These are phyloP conservation scores for Cornus controversa DNA, from an alignment of 148 eudicot genomes.

Conservation along the genomic window DNA sequence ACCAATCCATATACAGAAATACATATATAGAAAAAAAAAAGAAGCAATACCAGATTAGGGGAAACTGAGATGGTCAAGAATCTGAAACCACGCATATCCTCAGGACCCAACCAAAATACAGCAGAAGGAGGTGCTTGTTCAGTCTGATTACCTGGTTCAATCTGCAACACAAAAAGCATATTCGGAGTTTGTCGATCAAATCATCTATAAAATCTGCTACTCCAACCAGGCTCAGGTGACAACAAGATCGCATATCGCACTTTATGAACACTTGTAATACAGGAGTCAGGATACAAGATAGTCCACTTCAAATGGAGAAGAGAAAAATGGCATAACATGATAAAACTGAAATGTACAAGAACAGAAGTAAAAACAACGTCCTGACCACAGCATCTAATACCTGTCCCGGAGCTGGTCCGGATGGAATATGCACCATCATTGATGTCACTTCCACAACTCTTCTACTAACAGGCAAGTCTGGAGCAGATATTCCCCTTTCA, in stretches of 20 bases:
- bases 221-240: background rate
- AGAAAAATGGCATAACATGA: background rate
- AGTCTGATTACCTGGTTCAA: conserved; percentile 98
- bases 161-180: conserved; percentile 34
- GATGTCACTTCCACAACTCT: conserved; percentile 80
- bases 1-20: too few species aligned
- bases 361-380: background rate
- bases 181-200: background rate
- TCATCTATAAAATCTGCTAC: conserved; percentile 9
- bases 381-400: conserved; percentile 36
- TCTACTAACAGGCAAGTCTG: conserved; percentile 46
- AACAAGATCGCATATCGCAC: background rate
- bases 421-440: conserved; percentile 84
- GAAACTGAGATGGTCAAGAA: conserved; percentile 95
- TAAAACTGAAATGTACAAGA: background rate
- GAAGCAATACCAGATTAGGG: conserved; percentile 78
- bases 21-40: background rate
- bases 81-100: conserved; percentile 75
- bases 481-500: conserved; percentile 59
- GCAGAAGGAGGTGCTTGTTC: conserved; percentile 98
- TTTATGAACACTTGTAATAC: background rate
- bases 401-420: conserved; percentile 97
- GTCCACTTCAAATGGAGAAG: background rate
- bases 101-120: conserved; percentile 76
- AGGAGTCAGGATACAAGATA: background rate